Evolutionary conservation across 768 basidiomycete species (phyloP).

Genomic region (Boletus reticuloceps): DNA sequence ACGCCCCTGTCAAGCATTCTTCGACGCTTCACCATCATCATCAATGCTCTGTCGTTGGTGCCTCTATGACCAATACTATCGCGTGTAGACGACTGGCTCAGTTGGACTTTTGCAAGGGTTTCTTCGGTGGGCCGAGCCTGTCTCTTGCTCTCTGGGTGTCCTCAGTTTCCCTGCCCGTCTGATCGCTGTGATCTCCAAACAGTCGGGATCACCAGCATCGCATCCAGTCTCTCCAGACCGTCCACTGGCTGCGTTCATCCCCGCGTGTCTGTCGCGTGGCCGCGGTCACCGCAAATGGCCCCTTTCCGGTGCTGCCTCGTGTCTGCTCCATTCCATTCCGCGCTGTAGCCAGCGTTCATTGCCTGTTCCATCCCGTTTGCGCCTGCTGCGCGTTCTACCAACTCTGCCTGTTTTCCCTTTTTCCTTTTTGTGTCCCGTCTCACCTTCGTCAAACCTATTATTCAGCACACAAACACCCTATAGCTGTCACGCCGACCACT

Average conservation of each 20-base stretch:
- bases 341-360: slow-evolving; percentile 11
- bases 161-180: too few relatives aligned
- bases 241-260: not conserved
- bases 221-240: too few relatives aligned
- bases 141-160: too few relatives aligned
- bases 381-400: slow-evolving; percentile 21
- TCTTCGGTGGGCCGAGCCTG: not conserved
- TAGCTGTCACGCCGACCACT: not conserved
- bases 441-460: not conserved
- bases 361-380: slow-evolving; percentile 23
- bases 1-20: too few relatives aligned
- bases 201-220: not conserved
- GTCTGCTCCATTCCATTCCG: slow-evolving; percentile 20
- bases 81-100: not conserved
- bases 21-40: too few relatives aligned
- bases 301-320: slow-evolving; percentile 33
- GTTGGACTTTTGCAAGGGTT: not conserved
- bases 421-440: not conserved
- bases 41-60: too few relatives aligned
- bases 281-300: slow-evolving; percentile 12
- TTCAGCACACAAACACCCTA: not conserved
- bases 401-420: not conserved
- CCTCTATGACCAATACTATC: too few relatives aligned
- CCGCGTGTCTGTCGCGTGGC: slow-evolving; percentile 15
- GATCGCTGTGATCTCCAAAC: too few relatives aligned